phyloP scores from a whole-genome alignment of 441 rosid species.

The Kokia cookei region DNA sequence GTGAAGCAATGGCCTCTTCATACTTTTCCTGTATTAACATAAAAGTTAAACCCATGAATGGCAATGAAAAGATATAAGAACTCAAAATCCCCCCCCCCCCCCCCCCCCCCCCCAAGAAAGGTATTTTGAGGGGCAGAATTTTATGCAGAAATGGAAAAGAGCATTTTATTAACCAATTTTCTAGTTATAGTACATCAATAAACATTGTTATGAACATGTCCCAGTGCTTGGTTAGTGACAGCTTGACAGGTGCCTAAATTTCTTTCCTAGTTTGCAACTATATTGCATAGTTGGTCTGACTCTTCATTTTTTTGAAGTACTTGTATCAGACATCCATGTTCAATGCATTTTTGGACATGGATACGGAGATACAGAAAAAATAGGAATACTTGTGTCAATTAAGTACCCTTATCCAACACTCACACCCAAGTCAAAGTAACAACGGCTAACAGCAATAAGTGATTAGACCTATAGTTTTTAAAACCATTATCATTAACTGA shows the following conservation, averaged over 20 bases:
- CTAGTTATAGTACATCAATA: background rate
- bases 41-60: background rate
- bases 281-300: too few relatives aligned
- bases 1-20: conserved; percentile 63
- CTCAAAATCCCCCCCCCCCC: background rate
- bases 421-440: background rate
- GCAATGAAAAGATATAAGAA: background rate
- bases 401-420: background rate
- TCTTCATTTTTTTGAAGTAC: too few relatives aligned
- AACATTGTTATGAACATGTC: background rate
- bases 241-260: background rate
- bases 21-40: conserved; percentile 69
- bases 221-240: background rate
- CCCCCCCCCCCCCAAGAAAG: background rate
- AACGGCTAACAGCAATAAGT: background rate
- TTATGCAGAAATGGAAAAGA: background rate
- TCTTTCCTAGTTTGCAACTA: background rate
- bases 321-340: too few relatives aligned
- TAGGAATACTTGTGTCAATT: background rate
- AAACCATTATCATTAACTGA: background rate
- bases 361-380: background rate
- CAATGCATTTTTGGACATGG: background rate
- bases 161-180: background rate
- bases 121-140: background rate
- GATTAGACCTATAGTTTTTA: background rate